A percentile compares a stretch with the other conserved stretches of the same genome.
Evolutionary conservation across 2,329 filamentous ascomycete species (phyloP).

Genomic region (Colletotrichum cordylinicola): DNA sequence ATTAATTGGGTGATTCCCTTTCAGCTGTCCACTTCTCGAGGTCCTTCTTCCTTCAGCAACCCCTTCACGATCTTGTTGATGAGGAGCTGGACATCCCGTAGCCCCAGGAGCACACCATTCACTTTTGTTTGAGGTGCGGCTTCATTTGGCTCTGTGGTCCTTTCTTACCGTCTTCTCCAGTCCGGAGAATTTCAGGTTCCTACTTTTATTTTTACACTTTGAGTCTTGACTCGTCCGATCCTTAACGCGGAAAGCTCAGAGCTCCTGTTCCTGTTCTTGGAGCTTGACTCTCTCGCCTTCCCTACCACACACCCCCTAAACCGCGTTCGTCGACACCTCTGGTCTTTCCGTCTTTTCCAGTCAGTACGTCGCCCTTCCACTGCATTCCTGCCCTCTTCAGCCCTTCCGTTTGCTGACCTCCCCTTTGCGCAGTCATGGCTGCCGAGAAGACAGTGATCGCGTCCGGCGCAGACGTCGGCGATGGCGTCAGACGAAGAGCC

Average conservation of each 20-base stretch:
- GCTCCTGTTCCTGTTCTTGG: slow-evolving; percentile 24
- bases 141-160: background rate
- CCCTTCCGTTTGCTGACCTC: slow-evolving; percentile 13
- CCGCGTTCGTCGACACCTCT: slow-evolving; percentile 12
- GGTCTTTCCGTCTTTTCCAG: slow-evolving; percentile 4
- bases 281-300: slow-evolving; percentile 6
- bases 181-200: background rate
- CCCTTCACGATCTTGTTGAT: slow-evolving; percentile 1
- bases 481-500: slow-evolving; percentile 63
- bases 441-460: slow-evolving; percentile 60
- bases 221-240: slow-evolving; percentile 26
- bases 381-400: background rate
- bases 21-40: background rate
- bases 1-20: slow-evolving; percentile 21
- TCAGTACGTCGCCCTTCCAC: background rate
- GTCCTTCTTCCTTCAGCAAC: background rate
- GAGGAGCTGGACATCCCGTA: slow-evolving; percentile 7
- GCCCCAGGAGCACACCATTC: background rate
- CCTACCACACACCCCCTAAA: background rate
- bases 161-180: slow-evolving; percentile 7
- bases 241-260: slow-evolving; percentile 21
- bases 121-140: background rate
- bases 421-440: slow-evolving; percentile 48
- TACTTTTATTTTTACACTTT: slow-evolving; percentile 11
- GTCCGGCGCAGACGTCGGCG: slow-evolving; percentile 64